Evolutionary conservation across 306 rosid species (phyloP).

Genomic region (Styphnolobium japonicum): DNA sequence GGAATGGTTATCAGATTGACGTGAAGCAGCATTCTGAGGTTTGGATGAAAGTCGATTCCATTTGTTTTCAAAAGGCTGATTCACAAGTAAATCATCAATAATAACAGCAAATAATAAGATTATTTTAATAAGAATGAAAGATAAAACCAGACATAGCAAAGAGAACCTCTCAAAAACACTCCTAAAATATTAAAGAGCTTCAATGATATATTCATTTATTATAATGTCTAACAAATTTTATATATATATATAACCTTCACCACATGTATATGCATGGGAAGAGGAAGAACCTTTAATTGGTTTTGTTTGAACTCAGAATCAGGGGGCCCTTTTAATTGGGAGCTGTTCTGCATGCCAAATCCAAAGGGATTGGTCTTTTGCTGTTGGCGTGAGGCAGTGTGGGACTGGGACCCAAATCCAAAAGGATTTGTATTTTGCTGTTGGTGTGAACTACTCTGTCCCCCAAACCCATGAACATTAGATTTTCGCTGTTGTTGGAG

Average conservation of each 20-base stretch:
- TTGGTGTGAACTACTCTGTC: slow-evolving; percentile 14
- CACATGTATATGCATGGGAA: background rate
- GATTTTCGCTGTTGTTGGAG: slow-evolving; percentile 52
- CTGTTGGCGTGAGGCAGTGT: slow-evolving; percentile 38
- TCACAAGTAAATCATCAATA: slow-evolving; percentile 31
- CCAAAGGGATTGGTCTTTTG: slow-evolving; percentile 74
- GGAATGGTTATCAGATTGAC: slow-evolving; percentile 50
- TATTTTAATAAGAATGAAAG: background rate
- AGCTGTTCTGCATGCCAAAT: slow-evolving; percentile 60
- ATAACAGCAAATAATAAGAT: background rate
- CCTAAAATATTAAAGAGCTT: background rate
- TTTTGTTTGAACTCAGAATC: slow-evolving; percentile 42
- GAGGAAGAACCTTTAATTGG: slow-evolving; percentile 57
- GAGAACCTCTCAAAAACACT: background rate
- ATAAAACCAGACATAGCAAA: background rate
- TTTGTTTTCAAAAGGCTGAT: slow-evolving; percentile 77
- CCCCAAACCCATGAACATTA: slow-evolving; percentile 33
- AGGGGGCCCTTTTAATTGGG: slow-evolving; percentile 33
- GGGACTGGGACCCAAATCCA: slow-evolving; percentile 51
- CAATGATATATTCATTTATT: background rate
- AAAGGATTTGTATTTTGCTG: slow-evolving; percentile 41
- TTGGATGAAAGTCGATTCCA: slow-evolving; percentile 66
- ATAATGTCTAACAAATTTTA: background rate
- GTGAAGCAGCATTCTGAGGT: slow-evolving; percentile 29
- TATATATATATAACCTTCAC: background rate